Evolutionary conservation across 192 early-diverging fungal species (phyloP).

Genomic region (Podila clonocystis): DNA sequence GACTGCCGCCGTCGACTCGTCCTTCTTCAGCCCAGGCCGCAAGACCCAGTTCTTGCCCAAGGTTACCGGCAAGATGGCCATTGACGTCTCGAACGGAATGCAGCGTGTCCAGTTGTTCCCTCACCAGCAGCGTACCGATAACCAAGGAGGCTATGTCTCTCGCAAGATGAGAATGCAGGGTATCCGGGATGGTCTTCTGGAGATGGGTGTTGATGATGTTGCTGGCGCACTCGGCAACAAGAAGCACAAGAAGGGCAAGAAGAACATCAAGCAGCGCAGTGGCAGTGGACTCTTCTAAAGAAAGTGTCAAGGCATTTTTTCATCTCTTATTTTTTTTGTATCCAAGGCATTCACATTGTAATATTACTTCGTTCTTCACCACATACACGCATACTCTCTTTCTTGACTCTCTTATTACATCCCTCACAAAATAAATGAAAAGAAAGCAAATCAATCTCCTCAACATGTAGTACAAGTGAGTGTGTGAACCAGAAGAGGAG

Average conservation of each 20-base stretch:
- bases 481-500: no score
- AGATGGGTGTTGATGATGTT: conserved; percentile 34
- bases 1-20: conserved; percentile 62
- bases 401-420: no score
- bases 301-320: conserved; percentile 43
- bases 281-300: conserved; percentile 57
- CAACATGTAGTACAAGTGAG: no score
- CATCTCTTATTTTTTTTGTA: background rate
- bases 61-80: conserved; percentile 46
- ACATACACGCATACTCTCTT: no score
- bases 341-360: background rate
- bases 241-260: conserved; percentile 81
- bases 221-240: conserved; percentile 59
- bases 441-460: no score
- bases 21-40: conserved; percentile 55
- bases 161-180: conserved; percentile 39
- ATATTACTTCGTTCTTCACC: no score
- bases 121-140: conserved; percentile 59
- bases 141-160: conserved; percentile 56
- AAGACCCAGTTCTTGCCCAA: conserved; percentile 42
- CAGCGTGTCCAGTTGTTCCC: conserved; percentile 70
- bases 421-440: no score
- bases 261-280: conserved; percentile 77
- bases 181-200: conserved; percentile 35
- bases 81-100: conserved; percentile 51